phyloP scores from a whole-genome alignment of 2,329 filamentous ascomycete genomes.

The Penicillium hordei region DNA sequence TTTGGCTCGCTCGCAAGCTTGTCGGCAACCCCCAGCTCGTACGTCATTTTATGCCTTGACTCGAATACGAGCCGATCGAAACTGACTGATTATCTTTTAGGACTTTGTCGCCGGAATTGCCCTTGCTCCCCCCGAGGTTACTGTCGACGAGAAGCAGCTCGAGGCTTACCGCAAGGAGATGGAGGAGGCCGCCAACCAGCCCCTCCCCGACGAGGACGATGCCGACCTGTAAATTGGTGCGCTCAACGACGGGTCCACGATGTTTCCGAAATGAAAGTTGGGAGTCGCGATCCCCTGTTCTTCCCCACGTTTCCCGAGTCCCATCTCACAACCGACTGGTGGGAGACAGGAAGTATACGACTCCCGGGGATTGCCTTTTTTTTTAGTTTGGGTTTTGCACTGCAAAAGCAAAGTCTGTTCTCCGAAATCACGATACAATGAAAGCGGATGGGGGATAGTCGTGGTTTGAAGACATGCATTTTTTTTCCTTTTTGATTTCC shows the following conservation, averaged over 20 bases:
- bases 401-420: slow-evolving; percentile 26
- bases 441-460: slow-evolving; percentile 33
- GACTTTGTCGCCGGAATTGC: slow-evolving; percentile 96
- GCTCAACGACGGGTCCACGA: slow-evolving; percentile 14
- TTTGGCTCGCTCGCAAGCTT: slow-evolving; percentile 98
- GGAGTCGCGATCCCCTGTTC: slow-evolving; percentile 8
- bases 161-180: slow-evolving; percentile 86
- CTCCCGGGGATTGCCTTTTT: slow-evolving; percentile 11
- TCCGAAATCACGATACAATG: slow-evolving; percentile 39
- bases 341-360: slow-evolving; percentile 8
- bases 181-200: slow-evolving; percentile 72
- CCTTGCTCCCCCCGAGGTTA: slow-evolving; percentile 87
- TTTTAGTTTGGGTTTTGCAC: slow-evolving; percentile 21
- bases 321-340: neutral
- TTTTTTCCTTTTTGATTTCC: slow-evolving; percentile 28
- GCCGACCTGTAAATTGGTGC: slow-evolving; percentile 53
- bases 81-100: slow-evolving; percentile 49
- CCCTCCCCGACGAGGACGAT: slow-evolving; percentile 93
- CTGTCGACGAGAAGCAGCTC: slow-evolving; percentile 81
- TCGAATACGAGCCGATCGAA: slow-evolving; percentile 17
- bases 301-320: slow-evolving; percentile 7
- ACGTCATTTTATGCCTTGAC: slow-evolving; percentile 40
- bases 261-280: slow-evolving; percentile 15
- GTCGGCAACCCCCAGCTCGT: slow-evolving; percentile 88
- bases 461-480: slow-evolving; percentile 35